These are phyloP conservation scores for Testicularia cyperi DNA, from an alignment of 1,284 basidiomycete genomes.

Conservation along the genomic window DNA sequence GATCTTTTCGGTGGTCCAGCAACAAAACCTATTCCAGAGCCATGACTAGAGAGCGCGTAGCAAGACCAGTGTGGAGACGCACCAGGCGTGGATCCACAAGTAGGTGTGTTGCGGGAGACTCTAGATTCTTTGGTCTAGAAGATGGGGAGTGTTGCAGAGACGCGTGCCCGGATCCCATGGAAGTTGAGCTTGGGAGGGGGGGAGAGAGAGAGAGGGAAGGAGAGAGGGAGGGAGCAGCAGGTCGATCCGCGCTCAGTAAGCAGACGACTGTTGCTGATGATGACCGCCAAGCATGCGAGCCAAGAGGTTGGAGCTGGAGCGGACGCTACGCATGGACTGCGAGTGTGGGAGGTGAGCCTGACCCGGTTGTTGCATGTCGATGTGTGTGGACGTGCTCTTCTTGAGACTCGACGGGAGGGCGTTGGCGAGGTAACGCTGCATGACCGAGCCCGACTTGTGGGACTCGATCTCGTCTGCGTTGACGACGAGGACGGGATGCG, in stretches of 20 bases:
- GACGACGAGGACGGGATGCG: slow-evolving; percentile 25
- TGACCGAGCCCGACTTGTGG: slow-evolving; percentile 34
- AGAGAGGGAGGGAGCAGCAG: slow-evolving; percentile 1
- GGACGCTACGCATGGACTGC: slow-evolving; percentile 41
- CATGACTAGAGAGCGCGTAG: background rate
- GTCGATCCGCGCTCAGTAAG: slow-evolving; percentile 17
- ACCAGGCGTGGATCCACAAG: slow-evolving; percentile 21
- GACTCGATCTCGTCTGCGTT: slow-evolving; percentile 24
- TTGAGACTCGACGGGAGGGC: slow-evolving; percentile 46
- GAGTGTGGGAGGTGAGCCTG: slow-evolving; percentile 30
- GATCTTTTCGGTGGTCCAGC: slow-evolving; percentile 34
- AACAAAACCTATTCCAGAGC: background rate
- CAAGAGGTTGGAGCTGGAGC: slow-evolving; percentile 47
- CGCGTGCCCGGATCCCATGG: slow-evolving; percentile 26
- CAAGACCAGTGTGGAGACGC: slow-evolving; percentile 3
- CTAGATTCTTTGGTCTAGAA: too few species aligned
- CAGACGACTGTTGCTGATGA: slow-evolving; percentile 29
- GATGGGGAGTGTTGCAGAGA: slow-evolving; percentile 2
- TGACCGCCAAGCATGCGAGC: slow-evolving; percentile 48
- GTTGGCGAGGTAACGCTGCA: slow-evolving; percentile 49
- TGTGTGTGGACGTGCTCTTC: slow-evolving; percentile 43
- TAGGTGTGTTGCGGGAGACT: too few species aligned
- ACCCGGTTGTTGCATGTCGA: slow-evolving; percentile 40
- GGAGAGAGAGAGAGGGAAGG: slow-evolving; percentile 9
- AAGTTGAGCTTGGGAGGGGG: too few species aligned